phyloP scores from a whole-genome alignment of 148 eudicot species.

The Arbutus unedo region DNA sequence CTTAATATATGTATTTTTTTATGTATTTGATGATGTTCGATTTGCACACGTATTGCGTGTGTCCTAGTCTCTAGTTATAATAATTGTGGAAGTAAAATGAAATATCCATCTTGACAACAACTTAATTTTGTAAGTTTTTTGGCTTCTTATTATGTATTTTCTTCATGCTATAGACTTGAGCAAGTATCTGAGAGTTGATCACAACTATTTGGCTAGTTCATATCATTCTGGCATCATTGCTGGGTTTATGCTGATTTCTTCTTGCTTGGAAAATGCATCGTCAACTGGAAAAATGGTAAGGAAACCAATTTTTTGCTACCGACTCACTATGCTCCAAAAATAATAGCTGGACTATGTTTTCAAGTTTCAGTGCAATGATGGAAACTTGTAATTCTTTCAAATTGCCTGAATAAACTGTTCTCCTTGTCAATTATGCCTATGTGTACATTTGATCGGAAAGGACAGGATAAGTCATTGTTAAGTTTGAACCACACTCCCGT shows the following conservation, averaged over 20 bases:
- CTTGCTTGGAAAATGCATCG: conserved; percentile 49
- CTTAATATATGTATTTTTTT: too few species aligned
- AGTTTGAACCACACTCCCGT: background rate
- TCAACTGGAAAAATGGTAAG: conserved; percentile 56
- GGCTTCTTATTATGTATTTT: conserved; percentile 13
- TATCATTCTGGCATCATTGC: conserved; percentile 84
- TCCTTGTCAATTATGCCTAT: conserved; percentile 8
- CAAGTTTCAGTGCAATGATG: background rate
- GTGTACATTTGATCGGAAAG: background rate
- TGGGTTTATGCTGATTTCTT: conserved; percentile 68
- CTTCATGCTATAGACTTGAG: conserved; percentile 39
- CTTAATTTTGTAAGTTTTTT: background rate
- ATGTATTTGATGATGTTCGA: too few species aligned
- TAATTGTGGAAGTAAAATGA: too few species aligned
- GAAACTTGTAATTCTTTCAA: background rate
- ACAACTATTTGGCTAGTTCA: conserved; percentile 69
- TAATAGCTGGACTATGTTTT: background rate
- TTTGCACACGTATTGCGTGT: too few species aligned
- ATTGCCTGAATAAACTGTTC: background rate
- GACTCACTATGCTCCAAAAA: background rate
- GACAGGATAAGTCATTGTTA: background rate
- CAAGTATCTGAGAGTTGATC: conserved; percentile 50
- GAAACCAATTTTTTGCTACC: background rate
- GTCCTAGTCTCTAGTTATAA: too few species aligned
- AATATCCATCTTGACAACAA: background rate